These are phyloP conservation scores for Condylostoma magnum DNA, from an alignment of 169 alveolate species.

Conservation along the genomic window DNA sequence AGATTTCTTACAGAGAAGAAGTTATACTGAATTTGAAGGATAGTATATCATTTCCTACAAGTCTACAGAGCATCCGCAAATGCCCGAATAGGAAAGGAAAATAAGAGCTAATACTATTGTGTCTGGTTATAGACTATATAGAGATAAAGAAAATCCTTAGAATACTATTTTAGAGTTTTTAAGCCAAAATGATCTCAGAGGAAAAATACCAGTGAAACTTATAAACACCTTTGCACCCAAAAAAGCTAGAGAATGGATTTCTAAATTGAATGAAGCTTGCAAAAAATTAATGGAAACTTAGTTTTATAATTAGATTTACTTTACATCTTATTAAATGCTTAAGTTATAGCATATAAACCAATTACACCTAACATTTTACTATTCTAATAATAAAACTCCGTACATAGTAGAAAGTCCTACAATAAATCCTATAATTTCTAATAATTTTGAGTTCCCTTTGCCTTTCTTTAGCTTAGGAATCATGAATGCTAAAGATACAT, in stretches of 20 bases:
- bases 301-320: no score
- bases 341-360: no score
- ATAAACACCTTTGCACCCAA: conserved; percentile 23
- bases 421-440: no score
- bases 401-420: no score
- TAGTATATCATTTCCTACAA: neutral
- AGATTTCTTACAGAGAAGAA: conserved; percentile 13
- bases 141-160: neutral
- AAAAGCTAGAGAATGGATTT: conserved; percentile 15
- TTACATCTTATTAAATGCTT: no score
- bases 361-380: no score
- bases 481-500: conserved; percentile 8
- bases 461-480: neutral
- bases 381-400: no score
- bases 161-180: neutral
- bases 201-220: conserved; percentile 11
- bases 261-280: conserved; percentile 5
- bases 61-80: conserved; percentile 10
- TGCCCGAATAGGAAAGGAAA: neutral
- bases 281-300: no score
- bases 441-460: no score
- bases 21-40: neutral
- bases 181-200: conserved; percentile 21
- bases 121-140: neutral
- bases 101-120: conserved; percentile 28